phyloP scores from a whole-genome alignment of 1,139 yeast genomes.

The Pichia sp. region DNA sequence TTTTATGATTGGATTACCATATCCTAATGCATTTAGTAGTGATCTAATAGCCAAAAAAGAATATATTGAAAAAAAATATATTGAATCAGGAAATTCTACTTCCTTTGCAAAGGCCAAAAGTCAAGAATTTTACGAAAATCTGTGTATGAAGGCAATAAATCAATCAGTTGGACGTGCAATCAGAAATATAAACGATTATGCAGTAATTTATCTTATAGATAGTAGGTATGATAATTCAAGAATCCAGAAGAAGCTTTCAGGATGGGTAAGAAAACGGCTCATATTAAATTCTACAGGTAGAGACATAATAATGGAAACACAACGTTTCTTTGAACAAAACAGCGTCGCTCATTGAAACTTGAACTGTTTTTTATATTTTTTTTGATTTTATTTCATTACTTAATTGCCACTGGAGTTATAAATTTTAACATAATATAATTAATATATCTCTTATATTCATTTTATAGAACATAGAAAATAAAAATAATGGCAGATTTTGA shows the following conservation, averaged over 20 bases:
- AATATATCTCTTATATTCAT: no score
- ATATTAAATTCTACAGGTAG: no score
- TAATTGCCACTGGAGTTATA: no score
- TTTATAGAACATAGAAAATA: neutral
- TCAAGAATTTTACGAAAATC: slow-evolving; percentile 66
- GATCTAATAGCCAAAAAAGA: slow-evolving; percentile 71
- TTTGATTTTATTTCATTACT: no score
- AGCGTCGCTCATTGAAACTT: no score
- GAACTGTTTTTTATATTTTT: no score
- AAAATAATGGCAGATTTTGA: slow-evolving; percentile 32
- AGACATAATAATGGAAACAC: no score
- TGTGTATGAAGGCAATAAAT: slow-evolving; percentile 88
- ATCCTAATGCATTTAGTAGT: slow-evolving; percentile 78
- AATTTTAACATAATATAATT: no score
- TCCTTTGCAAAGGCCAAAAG: slow-evolving; percentile 42
- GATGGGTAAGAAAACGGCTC: slow-evolving; percentile 60
- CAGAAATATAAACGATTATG: slow-evolving; percentile 75
- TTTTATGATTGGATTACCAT: slow-evolving; percentile 84
- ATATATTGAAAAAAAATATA: slow-evolving; percentile 47
- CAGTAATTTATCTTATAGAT: slow-evolving; percentile 70
- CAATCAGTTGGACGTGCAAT: slow-evolving; percentile 94
- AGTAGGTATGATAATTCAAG: slow-evolving; percentile 42
- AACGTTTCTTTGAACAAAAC: neutral
- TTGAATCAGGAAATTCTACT: slow-evolving; percentile 37
- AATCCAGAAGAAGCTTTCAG: slow-evolving; percentile 61